Conservation (phyloP, 2,329 filamentous ascomycete genomes). For the Epichloe uncinata region DNA sequence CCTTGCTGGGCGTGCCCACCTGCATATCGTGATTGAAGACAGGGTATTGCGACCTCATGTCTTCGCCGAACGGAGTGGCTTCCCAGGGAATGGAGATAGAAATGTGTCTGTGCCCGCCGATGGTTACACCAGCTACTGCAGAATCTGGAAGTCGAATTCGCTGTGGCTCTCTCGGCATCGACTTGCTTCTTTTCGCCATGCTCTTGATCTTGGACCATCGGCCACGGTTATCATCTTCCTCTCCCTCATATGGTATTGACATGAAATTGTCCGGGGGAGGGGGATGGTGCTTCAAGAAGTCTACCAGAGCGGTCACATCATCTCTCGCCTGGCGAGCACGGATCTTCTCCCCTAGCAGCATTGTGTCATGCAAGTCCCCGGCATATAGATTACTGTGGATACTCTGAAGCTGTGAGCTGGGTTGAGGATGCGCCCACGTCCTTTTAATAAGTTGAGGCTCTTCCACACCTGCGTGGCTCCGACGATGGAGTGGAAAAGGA, state of each 20-base stretch:
- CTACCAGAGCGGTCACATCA: constrained; percentile 25
- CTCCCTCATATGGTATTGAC: constrained; percentile 26
- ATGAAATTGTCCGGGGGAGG: constrained; percentile 38
- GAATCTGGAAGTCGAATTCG: constrained; percentile 37
- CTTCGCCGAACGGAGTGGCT: constrained; percentile 28
- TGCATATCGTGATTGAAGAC: constrained; percentile 13
- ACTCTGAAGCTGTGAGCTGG: not conserved
- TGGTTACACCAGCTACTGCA: constrained; percentile 40
- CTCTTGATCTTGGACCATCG: constrained; percentile 30
- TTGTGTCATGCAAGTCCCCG: constrained; percentile 3
- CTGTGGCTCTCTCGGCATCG: constrained; percentile 15
- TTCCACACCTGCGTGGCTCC: constrained; percentile 3
- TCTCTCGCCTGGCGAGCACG: constrained; percentile 10
- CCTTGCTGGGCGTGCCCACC: constrained; percentile 3
- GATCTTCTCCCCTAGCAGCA: constrained; percentile 5
- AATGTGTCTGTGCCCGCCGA: constrained; percentile 41
- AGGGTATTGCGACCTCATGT: constrained; percentile 21
- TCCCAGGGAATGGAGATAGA: constrained; percentile 46
- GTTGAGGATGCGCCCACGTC: not conserved
- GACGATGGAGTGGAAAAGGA: constrained; percentile 4
- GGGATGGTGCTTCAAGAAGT: constrained; percentile 36
- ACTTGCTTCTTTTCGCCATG: constrained; percentile 25
- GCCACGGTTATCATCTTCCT: constrained; percentile 19
- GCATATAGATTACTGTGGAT: not conserved
- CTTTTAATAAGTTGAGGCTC: not conserved